Evolutionary conservation across 805 yeast species (phyloP).

Genomic region (Starmerella sp.): DNA sequence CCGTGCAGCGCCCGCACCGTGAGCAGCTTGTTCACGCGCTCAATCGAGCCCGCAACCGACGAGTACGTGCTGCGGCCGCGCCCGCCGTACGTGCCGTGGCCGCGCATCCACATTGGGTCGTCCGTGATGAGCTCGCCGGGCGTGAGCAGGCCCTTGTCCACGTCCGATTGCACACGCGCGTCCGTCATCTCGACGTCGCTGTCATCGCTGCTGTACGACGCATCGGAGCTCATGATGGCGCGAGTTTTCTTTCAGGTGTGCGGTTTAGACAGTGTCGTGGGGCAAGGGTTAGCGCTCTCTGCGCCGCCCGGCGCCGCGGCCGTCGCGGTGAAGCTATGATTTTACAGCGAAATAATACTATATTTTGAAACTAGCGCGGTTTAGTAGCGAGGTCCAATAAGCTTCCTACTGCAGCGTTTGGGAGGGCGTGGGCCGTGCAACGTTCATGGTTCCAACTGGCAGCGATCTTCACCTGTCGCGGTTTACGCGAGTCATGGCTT

Average conservation of each 20-base stretch:
- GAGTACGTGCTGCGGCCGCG: conserved; percentile 67
- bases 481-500: no score
- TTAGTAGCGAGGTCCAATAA: no score
- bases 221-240: neutral
- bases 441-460: no score
- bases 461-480: no score
- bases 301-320: no score
- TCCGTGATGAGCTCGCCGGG: conserved; percentile 96
- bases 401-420: no score
- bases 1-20: conserved; percentile 81
- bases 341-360: no score
- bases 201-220: neutral
- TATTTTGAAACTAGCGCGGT: neutral
- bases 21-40: conserved; percentile 73
- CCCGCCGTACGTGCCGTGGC: conserved; percentile 79
- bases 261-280: no score
- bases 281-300: no score
- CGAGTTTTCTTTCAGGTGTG: neutral
- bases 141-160: conserved; percentile 46
- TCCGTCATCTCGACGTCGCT: conserved; percentile 18
- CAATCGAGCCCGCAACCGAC: conserved; percentile 84
- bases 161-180: neutral
- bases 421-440: no score
- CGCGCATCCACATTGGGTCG: conserved; percentile 96
- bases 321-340: no score